Base-by-base conservation (phyloP, 202 grass and related monocot species). In the Zoysia matrella region DNA sequence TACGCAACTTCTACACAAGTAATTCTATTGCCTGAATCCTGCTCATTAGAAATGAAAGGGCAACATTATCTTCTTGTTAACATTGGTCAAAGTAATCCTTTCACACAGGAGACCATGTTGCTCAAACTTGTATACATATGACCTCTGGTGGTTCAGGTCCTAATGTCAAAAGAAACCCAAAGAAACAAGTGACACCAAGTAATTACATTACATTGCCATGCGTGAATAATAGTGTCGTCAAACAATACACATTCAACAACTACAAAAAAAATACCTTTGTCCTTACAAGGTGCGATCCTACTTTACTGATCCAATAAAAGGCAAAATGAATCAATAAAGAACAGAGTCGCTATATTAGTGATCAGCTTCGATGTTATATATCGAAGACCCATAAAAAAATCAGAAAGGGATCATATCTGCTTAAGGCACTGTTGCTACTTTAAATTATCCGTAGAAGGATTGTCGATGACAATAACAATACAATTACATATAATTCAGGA, bases 401-500 rank as follows among this genome's bases (percentile, higher is more conserved):
- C 22, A 11, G 57, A 43, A 53, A 82, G 64, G 8, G 36, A 22
- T 8, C 39, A 4, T n/a, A 86, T 68, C 30, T 52, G 55, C 8
- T 9, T 0, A 54, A 42, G 13, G 14, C 3, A 62, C 8, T 30
- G 30, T 60, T 72, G 48, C 77, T 77, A 72, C 61, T 9, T 12
- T 53, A 60, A 18, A 56, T 57, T 0, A 44, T 51, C 7, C 6
- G 52, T 72, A 14, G 36, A 77, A 14, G 16, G 69, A 67, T 43
- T 44, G 71, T 5, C 61, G 62, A 52, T 46, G 42, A 54, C 7
- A 82, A n/a, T 77, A 57, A 15, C 44, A 72, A 77, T 40, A 89
- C 54, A 6, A 77, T 62, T 53, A 18, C 6, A 5, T 4, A 52
- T 4, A 54, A 39, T 49, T 54, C 55, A 54, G 7, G 2, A 72